Conservation (phyloP, 495 filamentous ascomycete genomes). For the Amorphotheca resinae region DNA sequence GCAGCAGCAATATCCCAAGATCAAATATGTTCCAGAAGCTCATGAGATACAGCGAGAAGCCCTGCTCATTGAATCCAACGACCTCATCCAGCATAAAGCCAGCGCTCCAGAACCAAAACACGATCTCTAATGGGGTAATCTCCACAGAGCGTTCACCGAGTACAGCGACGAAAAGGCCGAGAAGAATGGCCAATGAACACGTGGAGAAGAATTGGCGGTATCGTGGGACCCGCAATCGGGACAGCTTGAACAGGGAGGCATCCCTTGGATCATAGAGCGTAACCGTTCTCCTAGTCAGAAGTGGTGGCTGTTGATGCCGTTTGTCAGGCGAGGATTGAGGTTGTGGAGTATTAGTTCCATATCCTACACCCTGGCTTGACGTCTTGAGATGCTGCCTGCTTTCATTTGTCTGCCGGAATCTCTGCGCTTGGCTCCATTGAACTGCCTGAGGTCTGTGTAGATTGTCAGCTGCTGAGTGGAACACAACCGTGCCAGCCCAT, state of each 20-base stretch:
- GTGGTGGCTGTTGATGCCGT: conserved; percentile 24
- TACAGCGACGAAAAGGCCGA: conserved; percentile 74
- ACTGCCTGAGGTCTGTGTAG: conserved; percentile 43
- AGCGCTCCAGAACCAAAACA: conserved; percentile 95
- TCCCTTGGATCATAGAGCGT: conserved; percentile 83
- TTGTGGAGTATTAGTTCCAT: conserved; percentile 12
- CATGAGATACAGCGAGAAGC: conserved; percentile 89
- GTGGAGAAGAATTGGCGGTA: conserved; percentile 86
- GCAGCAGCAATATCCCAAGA: conserved; percentile 71
- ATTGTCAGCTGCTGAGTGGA: conserved; percentile 70
- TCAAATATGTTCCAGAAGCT: conserved; percentile 96
- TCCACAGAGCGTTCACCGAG: conserved; percentile 51
- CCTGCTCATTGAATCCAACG: conserved; percentile 85
- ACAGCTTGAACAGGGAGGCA: conserved; percentile 82
- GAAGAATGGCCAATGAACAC: conserved; percentile 63
- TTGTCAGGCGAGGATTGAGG: conserved; percentile 11
- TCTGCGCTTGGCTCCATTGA: conserved; percentile 15
- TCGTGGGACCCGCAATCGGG: conserved; percentile 73
- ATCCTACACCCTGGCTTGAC: conserved; percentile 13
- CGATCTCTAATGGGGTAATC: conserved; percentile 69
- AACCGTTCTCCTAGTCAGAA: conserved; percentile 48
- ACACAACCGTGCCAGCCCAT: conserved; percentile 88
- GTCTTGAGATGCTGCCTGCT: conserved; percentile 10
- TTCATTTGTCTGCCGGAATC: conserved; percentile 14
- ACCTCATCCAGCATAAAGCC: conserved; percentile 96